These are phyloP conservation scores for Blastocystis sp. DNA, from an alignment of 352 stramenopile genomes.

Conservation along the genomic window DNA sequence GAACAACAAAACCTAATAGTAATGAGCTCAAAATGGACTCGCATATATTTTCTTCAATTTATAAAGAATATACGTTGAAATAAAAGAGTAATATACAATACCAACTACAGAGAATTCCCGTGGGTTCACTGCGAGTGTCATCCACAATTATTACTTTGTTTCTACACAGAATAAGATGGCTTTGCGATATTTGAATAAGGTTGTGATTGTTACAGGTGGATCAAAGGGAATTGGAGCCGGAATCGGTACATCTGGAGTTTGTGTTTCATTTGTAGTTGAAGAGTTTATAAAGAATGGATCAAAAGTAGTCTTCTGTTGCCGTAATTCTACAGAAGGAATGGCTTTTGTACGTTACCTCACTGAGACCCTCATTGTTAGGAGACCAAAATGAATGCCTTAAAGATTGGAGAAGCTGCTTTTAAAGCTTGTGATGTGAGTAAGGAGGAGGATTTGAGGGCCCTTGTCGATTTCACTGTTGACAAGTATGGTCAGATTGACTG, in stretches of 20 bases:
- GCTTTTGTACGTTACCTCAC: neutral
- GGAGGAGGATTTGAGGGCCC: constrained; percentile 33
- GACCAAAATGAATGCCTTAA: constrained; percentile 55
- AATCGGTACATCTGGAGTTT: neutral
- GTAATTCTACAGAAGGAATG: constrained; percentile 48
- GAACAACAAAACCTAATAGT: too few relatives aligned
- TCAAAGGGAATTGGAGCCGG: constrained; percentile 62
- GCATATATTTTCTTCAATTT: too few relatives aligned
- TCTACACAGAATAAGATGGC: neutral
- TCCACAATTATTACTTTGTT: constrained; percentile 5
- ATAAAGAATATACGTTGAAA: too few relatives aligned
- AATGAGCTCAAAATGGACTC: too few relatives aligned
- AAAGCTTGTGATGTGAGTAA: constrained; percentile 60
- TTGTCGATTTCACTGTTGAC: constrained; percentile 60
- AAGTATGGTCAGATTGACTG: constrained; percentile 62
- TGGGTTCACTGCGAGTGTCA: neutral
- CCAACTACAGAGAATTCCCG: too few relatives aligned
- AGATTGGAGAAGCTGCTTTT: constrained; percentile 44
- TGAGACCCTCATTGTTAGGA: constrained; percentile 10
- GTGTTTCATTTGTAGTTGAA: constrained; percentile 40
- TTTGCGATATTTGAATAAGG: constrained; percentile 58
- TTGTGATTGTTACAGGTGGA: constrained; percentile 59
- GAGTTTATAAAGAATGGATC: constrained; percentile 58
- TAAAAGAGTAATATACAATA: too few relatives aligned
- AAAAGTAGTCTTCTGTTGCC: constrained; percentile 60